Evolutionary conservation across 2,329 filamentous ascomycete species (phyloP), one percentile per base, ranked within the genome.

Genomic region (Stagonosporopsis tanaceti): DNA sequence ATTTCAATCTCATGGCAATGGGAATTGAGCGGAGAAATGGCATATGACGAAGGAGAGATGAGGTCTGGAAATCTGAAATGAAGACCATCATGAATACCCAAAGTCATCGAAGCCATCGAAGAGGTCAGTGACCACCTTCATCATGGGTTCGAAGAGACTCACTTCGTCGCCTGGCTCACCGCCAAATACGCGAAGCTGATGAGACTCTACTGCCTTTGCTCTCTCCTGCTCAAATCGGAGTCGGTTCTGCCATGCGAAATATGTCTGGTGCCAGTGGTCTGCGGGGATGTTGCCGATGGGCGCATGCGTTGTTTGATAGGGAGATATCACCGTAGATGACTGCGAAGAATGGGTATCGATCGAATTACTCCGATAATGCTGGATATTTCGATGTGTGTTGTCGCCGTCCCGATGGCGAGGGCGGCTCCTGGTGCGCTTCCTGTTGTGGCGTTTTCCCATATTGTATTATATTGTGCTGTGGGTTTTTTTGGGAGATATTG

Each of bases 61-160:
- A 35, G 54, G 48, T 53, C 40, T 45, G 27, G 47, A 24, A 6
- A 27, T 34, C 38, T 48, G 50, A 35, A 53, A 41, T 27, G 20
- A 24, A 48, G 50, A 53, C 46, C 50, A 57, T 74, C 69, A 79
- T 38, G 76, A 73, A 61, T 79, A 77, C 48, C 78, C 74, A 57
- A 80, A 81, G 64, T 81, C 79, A 57, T 77, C 74, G 51, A 71
- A 66, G 30, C 77, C 78, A 53, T 79, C 72, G 61, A 81, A 81
- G 14, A 81, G 71, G 59, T 77, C 74, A 50, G 78, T 77, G 20
- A 81, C 79, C 11, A 81, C 79, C 66, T 78, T 78, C 57, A 81
- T 64, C 79, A 81, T 81, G 2, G 77, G 75, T 47, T 76, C 78
- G 47, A 79, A 70, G 14, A 81, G 72, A 58, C 71, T 71, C 64